These are phyloP conservation scores for Lecanicillium sp. DNA, from an alignment of 2,329 filamentous ascomycete species.

Conservation along the genomic window DNA sequence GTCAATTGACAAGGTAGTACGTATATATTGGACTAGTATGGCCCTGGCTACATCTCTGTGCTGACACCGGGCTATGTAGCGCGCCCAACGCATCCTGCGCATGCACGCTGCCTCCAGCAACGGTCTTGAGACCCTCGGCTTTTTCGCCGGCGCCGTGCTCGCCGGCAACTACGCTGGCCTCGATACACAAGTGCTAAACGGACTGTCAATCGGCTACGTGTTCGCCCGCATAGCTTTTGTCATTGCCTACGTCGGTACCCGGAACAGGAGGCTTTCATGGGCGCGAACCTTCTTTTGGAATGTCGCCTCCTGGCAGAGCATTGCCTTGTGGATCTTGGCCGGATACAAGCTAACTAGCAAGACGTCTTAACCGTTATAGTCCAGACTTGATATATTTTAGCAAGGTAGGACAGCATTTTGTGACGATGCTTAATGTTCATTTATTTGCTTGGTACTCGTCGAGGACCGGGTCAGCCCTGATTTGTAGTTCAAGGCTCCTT, in stretches of 20 bases:
- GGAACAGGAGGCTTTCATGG: conserved; percentile 24
- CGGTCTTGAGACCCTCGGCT: conserved; percentile 25
- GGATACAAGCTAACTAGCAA: neutral
- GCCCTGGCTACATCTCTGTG: neutral
- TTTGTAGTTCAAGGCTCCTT: too few species aligned
- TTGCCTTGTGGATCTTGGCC: conserved; percentile 3
- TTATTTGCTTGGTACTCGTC: too few species aligned
- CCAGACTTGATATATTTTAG: too few species aligned
- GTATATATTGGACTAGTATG: neutral
- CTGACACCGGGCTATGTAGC: conserved; percentile 15
- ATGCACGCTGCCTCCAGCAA: conserved; percentile 35
- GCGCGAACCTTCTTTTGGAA: conserved; percentile 26
- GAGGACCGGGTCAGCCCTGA: too few species aligned
- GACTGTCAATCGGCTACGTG: conserved; percentile 24
- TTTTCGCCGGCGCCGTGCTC: conserved; percentile 25
- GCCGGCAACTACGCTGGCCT: conserved; percentile 29
- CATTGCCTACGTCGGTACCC: conserved; percentile 27
- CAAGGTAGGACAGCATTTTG: too few species aligned
- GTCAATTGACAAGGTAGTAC: conserved; percentile 1
- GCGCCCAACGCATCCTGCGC: conserved; percentile 44
- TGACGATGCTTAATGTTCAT: too few species aligned
- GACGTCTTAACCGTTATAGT: too few species aligned
- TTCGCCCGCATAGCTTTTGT: conserved; percentile 24
- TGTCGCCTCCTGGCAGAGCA: neutral
- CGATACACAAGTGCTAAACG: conserved; percentile 22